Evolutionary conservation across 805 yeast genomes (phyloP), one percentile per base, ranked within the genome.

Genomic region (Metschnikowia borealis): DNA sequence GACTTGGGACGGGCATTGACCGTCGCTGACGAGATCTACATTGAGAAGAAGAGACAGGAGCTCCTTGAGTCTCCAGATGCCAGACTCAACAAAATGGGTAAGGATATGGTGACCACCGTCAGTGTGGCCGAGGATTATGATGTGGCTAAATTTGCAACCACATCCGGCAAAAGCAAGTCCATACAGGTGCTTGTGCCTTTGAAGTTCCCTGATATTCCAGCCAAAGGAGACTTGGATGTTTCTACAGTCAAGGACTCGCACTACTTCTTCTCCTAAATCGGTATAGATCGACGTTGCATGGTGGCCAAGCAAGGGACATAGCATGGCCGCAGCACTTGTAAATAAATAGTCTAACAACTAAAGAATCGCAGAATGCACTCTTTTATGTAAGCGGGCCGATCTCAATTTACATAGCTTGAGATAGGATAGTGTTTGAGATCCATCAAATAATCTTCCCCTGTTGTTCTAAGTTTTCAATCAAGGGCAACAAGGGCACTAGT

Each of bases 191-290:
- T 88, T 50, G 83, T 81, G 7, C 96, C 96, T 5, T 73, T 89
- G 59, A 69, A 66, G 40, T 72, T 89, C 54, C 95, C 96, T 0
- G 76, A 73, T 0, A 79, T 89, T 38, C 97, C 97, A 13, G 71
- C 77, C 45, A 84, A 80, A 65, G 99, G 97, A 46, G 83, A 82
- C 15, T 88, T 92, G 59, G 95, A 92, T 62, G 95, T 92, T 35
- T 69, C 72, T 37, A 79, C 78, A 51, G 85, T 91, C 39, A 77
- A 78, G 62, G 80, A 83, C 45, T 88, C 96, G 54, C 76, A 77
- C 32, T 92, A 92, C 67, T 92, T 92, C 77, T 92, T 92, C 59
- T 71, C 77, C 38, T 73, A 38, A 40, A 10, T 14, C 29, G 21
- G 45, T 15, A 34, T 32, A 10, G 29, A 42, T 42, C 20, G 45